Evolutionary conservation across 2,329 filamentous ascomycete species (phyloP), one percentile per base, ranked within the genome.

Genomic region (Colletotrichum acutatum): DNA sequence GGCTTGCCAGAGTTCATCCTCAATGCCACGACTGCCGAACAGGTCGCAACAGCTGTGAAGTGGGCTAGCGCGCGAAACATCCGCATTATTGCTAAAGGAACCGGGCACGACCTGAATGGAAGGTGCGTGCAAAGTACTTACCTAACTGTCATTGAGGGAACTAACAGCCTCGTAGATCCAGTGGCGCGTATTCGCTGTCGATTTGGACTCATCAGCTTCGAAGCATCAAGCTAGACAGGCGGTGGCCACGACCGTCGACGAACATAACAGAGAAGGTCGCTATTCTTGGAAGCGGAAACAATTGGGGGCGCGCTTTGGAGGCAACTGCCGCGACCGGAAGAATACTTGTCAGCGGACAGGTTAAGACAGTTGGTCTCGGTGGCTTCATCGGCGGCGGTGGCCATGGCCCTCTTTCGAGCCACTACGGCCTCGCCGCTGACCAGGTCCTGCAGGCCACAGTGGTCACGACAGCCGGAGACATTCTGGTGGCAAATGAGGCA

Each of bases 81-180:
- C 61, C 86, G 87, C 1, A 78, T 89, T 26, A 83, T 88, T 58
- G 81, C 89, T 60, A 84, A 84, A 66, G 87, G 89, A 79, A 90
- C 87, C 0, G 87, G 86, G 24, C 88, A 90, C 74, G 86, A 88
- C 74, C 86, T 85, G 74, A 82, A 87, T 30, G 91, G 90, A 46
- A 88, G 89, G 52, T 90, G 88, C 0, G 90, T 79, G 4, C 83
- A 83, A 0, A 75, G 16, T 9, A 1, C 16, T 8, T 19, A 5
- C 14, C 2, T 37, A 14, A 14, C 11, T 37, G 11, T 14, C 14
- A 4, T 37, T 14, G 12, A 37, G 34, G 5, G 12, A 37, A 16
- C 34, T 56, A 54, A 57, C 34, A 16, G 1, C 8, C 0, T 12
- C 0, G 7, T 22, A 74, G 67, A 52, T 74, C 71, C 5, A 71